These are phyloP conservation scores for Trypanosoma vivax DNA, from an alignment of 208 protist species.

Conservation along the genomic window DNA sequence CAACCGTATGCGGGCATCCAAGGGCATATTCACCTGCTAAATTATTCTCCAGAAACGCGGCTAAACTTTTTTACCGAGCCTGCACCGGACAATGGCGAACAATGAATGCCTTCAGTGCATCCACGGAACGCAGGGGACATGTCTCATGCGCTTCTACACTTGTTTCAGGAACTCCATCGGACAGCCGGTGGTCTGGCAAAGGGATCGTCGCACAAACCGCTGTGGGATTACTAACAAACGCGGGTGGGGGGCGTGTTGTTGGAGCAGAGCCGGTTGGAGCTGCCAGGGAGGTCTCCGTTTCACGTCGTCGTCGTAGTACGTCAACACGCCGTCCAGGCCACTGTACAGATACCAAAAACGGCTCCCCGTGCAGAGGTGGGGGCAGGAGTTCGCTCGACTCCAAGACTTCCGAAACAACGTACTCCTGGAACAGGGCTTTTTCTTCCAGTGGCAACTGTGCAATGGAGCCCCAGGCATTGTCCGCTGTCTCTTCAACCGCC, in stretches of 20 bases:
- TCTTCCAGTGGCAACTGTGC: slow-evolving; percentile 11
- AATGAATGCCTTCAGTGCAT: slow-evolving; percentile 48
- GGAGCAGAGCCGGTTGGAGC: not conserved
- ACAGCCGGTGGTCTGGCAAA: slow-evolving; percentile 14
- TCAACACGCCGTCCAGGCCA: slow-evolving; percentile 46
- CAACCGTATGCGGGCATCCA: too few species aligned
- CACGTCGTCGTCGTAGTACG: slow-evolving; percentile 42
- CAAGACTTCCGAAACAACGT: slow-evolving; percentile 48
- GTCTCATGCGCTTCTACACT: slow-evolving; percentile 19
- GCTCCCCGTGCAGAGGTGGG: slow-evolving; percentile 52
- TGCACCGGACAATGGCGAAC: slow-evolving; percentile 26
- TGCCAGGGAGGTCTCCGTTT: not conserved
- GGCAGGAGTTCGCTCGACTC: slow-evolving; percentile 48
- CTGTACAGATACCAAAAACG: slow-evolving; percentile 49
- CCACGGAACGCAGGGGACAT: slow-evolving; percentile 30
- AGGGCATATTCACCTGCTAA: too few species aligned
- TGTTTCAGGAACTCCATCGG: slow-evolving; percentile 17
- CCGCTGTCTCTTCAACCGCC: not conserved
- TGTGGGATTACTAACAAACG: not conserved
- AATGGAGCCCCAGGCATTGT: not conserved
- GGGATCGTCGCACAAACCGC: not conserved
- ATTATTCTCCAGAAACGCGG: too few species aligned
- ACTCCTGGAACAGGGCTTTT: slow-evolving; percentile 55
- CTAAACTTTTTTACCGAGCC: slow-evolving; percentile 7
- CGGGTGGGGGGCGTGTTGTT: not conserved